Evolutionary conservation across 176 grass and related monocot genomes (phyloP).

Genomic region (Raddia guianensis): DNA sequence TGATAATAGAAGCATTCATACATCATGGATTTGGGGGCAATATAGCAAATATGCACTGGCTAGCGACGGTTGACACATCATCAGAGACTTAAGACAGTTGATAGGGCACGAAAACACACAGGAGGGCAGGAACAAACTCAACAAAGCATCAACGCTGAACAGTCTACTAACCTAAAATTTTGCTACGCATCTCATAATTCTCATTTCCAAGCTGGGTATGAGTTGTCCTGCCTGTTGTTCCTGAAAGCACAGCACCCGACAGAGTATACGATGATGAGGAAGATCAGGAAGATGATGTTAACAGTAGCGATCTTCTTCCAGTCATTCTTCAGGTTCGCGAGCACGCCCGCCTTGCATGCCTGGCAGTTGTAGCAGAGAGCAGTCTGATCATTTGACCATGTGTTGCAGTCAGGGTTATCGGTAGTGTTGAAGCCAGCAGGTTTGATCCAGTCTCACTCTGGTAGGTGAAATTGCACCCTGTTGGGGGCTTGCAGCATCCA

Average conservation of each 20-base stretch:
- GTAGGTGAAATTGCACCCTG: slow-evolving; percentile 76
- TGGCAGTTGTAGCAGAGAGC: slow-evolving; percentile 77
- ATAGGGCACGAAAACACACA: background rate
- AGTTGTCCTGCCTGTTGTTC: slow-evolving; percentile 80
- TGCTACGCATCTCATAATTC: background rate
- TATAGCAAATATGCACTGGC: slow-evolving; percentile 4
- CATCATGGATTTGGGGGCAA: background rate
- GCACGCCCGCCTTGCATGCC: slow-evolving; percentile 86
- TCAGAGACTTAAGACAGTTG: background rate
- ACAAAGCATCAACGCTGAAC: background rate
- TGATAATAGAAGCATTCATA: slow-evolving; percentile 8
- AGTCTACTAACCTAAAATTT: slow-evolving; percentile 8
- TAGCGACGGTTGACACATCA: background rate
- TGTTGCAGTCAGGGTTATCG: slow-evolving; percentile 55
- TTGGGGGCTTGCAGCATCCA: slow-evolving; percentile 91
- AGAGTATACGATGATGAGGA: slow-evolving; percentile 83
- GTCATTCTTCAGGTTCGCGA: slow-evolving; percentile 84
- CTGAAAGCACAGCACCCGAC: slow-evolving; percentile 89
- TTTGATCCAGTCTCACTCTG: slow-evolving; percentile 67
- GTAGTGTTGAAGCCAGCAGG: slow-evolving; percentile 55
- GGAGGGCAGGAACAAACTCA: no score
- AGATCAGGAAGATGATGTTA: slow-evolving; percentile 86
- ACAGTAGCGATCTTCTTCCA: slow-evolving; percentile 89
- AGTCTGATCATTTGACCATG: slow-evolving; percentile 68
- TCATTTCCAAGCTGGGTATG: slow-evolving; percentile 57